phyloP scores from a whole-genome alignment of 1,284 basidiomycete species.

The Moesziomyces sp. region DNA sequence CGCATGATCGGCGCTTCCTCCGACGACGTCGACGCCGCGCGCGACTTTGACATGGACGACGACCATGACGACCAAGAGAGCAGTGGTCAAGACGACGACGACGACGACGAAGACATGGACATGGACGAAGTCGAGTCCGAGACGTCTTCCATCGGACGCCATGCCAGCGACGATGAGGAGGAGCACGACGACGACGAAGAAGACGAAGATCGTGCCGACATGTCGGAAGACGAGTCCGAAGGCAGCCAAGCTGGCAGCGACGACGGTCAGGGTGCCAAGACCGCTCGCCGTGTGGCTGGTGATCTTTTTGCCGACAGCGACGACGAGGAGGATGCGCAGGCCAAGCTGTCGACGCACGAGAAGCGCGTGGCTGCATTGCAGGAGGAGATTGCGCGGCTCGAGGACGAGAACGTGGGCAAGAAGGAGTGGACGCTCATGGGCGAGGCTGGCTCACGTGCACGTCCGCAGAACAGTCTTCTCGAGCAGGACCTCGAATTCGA shows the following conservation, averaged over 20 bases:
- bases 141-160: conserved; percentile 34
- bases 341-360: conserved; percentile 71
- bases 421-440: conserved; percentile 93
- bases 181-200: conserved; percentile 33
- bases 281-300: conserved; percentile 71
- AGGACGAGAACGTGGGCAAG: conserved; percentile 72
- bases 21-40: conserved; percentile 25
- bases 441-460: conserved; percentile 82
- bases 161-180: conserved; percentile 49
- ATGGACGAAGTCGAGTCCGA: conserved; percentile 54
- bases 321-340: conserved; percentile 65
- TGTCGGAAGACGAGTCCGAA: no score
- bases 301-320: conserved; percentile 73
- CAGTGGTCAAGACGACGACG: conserved; percentile 61
- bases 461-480: conserved; percentile 90
- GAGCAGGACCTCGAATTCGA: conserved; percentile 97
- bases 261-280: conserved; percentile 61
- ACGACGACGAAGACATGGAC: conserved; percentile 68
- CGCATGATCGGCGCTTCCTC: conserved; percentile 23
- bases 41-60: conserved; percentile 28
- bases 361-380: conserved; percentile 71
- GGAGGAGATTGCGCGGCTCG: conserved; percentile 72
- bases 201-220: conserved; percentile 57
- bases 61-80: conserved; percentile 17
- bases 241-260: conserved; percentile 37